Conservation (phyloP, 2,329 filamentous ascomycete genomes). For the Bipolaris victoriae region DNA sequence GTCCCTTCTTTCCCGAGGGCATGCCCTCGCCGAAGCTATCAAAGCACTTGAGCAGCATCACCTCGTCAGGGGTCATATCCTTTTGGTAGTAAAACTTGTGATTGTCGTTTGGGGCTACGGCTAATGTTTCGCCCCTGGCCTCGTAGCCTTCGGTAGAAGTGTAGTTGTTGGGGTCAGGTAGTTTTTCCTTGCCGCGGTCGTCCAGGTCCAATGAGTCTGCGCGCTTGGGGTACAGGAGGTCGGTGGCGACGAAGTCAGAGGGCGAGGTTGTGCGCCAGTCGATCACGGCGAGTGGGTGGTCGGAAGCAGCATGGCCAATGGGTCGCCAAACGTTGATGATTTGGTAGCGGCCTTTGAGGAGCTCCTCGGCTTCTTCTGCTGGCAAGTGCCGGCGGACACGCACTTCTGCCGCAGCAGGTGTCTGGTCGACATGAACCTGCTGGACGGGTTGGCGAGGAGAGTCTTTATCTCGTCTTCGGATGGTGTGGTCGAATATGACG, state of each 20-base stretch:
- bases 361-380: constrained; percentile 60
- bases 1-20: constrained; percentile 47
- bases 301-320: constrained; percentile 67
- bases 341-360: constrained; percentile 66
- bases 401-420: constrained; percentile 64
- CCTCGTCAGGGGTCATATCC: constrained; percentile 67
- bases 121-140: constrained; percentile 67
- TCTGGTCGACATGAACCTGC: constrained; percentile 75
- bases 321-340: constrained; percentile 76
- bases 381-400: constrained; percentile 68
- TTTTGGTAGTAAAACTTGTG: constrained; percentile 71
- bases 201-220: constrained; percentile 52
- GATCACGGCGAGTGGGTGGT: constrained; percentile 72
- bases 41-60: constrained; percentile 60
- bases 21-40: constrained; percentile 54
- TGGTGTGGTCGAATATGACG: constrained; percentile 75
- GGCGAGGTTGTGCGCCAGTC: constrained; percentile 66
- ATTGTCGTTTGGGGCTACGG: constrained; percentile 61
- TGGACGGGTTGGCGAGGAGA: constrained; percentile 69
- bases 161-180: constrained; percentile 56
- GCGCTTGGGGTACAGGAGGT: constrained; percentile 65
- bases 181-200: constrained; percentile 64
- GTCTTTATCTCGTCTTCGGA: constrained; percentile 62
- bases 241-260: constrained; percentile 64
- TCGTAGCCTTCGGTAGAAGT: constrained; percentile 66